Base-by-base conservation (phyloP, 768 basidiomycete genomes). In the Russula vinacea region DNA sequence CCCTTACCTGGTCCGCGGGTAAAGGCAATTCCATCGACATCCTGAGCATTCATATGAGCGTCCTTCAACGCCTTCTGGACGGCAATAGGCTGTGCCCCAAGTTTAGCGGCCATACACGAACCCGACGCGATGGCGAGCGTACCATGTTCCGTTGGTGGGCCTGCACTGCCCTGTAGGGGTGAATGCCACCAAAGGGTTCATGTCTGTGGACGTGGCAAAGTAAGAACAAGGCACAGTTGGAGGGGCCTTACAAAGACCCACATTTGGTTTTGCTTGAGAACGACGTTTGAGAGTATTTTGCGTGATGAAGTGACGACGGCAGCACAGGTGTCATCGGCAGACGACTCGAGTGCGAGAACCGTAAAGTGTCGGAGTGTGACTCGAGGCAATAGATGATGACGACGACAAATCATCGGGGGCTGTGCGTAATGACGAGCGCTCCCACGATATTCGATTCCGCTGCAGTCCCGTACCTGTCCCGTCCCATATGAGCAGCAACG, bases 311-410 rank as follows among this genome's bases (percentile, higher is more conserved):
- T 82, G 40, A 99, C 89, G 56, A 98, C 80, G 0, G 95, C 89
- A 17, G 88, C 92, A 70, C 94, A 96, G 1, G 94, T 91, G 72
- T 98, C 97, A 74, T 99, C 96, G 16, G 94, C 93, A 14, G 92
- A 94, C 1, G 88, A 87, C 74, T 97, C 94, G 42, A 96, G 70
- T 9, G 84, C 89, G 9, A 92, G 81, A 16, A 91, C 85, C 1
- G 84, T 89, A 70, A 90, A 85, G 2, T 8, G 47, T 51, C 47
- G 39, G 45, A 26, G 26, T 29, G 26, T 19, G 1, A 19, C 5
- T 29, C 42, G 29, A 2, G 40, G 16, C 16, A 14, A 14, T 24
- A 53, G 13, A 32, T 33, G n/a, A 47, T n/a, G 45, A 35, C 52
- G n/a, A 47, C n/a, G 45, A 35, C 11, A 5, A 2, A 3, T 53